Evolutionary conservation across 192 early-diverging fungal species (phyloP).

Genomic region (Coemansia sp.): DNA sequence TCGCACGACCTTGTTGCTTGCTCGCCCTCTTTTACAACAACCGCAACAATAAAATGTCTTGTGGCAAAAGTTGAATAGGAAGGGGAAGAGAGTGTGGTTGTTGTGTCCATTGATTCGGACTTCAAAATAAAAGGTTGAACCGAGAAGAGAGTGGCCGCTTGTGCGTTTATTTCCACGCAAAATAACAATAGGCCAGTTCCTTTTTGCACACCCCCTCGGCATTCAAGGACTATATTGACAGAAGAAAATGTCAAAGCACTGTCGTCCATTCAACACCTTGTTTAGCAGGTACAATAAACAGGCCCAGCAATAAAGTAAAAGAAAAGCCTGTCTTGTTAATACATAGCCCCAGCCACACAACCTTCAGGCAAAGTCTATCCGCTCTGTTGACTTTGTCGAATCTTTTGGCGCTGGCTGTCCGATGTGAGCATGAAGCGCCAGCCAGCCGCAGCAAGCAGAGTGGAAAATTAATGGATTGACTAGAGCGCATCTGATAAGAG

Average conservation of each 20-base stretch:
- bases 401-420: no score
- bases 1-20: neutral
- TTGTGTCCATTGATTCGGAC: neutral
- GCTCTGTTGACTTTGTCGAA: no score
- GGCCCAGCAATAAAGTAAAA: neutral
- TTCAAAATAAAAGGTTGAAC: neutral
- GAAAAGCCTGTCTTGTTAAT: neutral
- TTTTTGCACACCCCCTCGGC: neutral
- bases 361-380: no score
- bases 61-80: neutral
- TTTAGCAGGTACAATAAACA: neutral
- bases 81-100: neutral
- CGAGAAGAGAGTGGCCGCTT: neutral
- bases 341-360: no score
- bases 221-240: neutral
- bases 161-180: neutral
- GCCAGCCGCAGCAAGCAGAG: no score
- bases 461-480: neutral
- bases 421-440: no score
- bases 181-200: neutral
- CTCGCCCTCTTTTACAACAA: neutral
- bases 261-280: neutral
- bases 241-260: neutral
- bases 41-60: neutral
- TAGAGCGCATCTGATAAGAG: neutral